phyloP scores from a whole-genome alignment of 768 basidiomycete genomes.

The Strobilomyces confusus region DNA sequence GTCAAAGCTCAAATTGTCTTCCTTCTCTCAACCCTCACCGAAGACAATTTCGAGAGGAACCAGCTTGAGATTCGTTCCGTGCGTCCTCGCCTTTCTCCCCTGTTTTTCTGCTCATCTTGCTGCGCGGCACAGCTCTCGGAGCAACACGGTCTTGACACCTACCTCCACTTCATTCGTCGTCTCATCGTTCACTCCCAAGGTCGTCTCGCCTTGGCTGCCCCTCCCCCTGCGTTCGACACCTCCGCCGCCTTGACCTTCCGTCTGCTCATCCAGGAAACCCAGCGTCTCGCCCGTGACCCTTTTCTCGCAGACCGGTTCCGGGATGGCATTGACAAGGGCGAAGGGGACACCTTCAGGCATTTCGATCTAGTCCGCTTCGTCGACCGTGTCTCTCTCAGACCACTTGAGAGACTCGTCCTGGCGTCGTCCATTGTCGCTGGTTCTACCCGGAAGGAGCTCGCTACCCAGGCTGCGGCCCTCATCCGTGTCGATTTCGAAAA shows the following conservation, averaged over 20 bases:
- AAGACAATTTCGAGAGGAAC: constrained; percentile 95
- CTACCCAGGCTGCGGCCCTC: constrained; percentile 56
- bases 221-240: constrained; percentile 67
- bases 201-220: constrained; percentile 55
- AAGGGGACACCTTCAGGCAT: constrained; percentile 76
- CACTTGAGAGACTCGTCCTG: constrained; percentile 76
- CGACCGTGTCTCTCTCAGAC: constrained; percentile 75
- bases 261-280: constrained; percentile 81
- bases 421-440: constrained; percentile 69
- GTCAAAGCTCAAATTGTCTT: constrained; percentile 98
- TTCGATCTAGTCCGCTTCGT: constrained; percentile 82
- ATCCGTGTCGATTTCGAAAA: constrained; percentile 79
- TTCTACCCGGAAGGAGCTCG: constrained; percentile 56
- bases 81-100: constrained; percentile 34
- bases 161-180: constrained; percentile 95
- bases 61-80: constrained; percentile 94
- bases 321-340: constrained; percentile 84
- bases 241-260: constrained; percentile 78
- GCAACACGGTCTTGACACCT: constrained; percentile 95
- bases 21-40: constrained; percentile 90
- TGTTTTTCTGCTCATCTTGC: constrained; percentile 11
- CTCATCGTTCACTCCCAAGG: constrained; percentile 86
- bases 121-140: constrained; percentile 73
- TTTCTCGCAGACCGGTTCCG: constrained; percentile 87
- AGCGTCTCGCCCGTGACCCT: constrained; percentile 86